Percentiles rank a stretch among this genome's conserved stretches.
Evolutionary conservation across 1,284 basidiomycete genomes (phyloP).

Genomic region (Boletus calvinii): DNA sequence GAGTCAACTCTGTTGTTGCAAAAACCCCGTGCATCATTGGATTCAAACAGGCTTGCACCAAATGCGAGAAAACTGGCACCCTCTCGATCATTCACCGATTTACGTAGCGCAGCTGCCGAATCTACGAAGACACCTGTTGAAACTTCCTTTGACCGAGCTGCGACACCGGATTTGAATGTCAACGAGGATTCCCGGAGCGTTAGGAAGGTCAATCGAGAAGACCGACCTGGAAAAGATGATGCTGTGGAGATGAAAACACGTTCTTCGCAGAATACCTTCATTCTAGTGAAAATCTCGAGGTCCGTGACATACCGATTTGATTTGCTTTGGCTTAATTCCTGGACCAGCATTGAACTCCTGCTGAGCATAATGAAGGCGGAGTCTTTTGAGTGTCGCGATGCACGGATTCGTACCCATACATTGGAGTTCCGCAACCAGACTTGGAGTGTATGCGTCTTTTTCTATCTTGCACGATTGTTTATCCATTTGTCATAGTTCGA

Average conservation of each 20-base stretch:
- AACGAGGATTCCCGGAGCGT: constrained; percentile 27
- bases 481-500: constrained; percentile 54
- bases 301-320: constrained; percentile 37
- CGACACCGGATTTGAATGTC: constrained; percentile 21
- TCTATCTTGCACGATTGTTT: constrained; percentile 3
- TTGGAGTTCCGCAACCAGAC: constrained; percentile 87
- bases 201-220: constrained; percentile 22
- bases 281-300: constrained; percentile 78
- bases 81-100: constrained; percentile 71
- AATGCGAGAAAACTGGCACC: constrained; percentile 51
- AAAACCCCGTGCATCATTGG: constrained; percentile 32
- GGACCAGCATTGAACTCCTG: constrained; percentile 58
- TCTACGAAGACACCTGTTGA: constrained; percentile 28
- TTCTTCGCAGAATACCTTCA: constrained; percentile 80
- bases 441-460: constrained; percentile 63
- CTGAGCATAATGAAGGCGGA: constrained; percentile 70
- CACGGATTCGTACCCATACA: constrained; percentile 68
- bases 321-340: constrained; percentile 16
- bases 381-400: constrained; percentile 72
- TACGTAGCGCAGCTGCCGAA: constrained; percentile 49
- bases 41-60: constrained; percentile 29
- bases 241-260: constrained; percentile 77
- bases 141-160: constrained; percentile 17
- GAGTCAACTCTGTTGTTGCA: constrained; percentile 44
- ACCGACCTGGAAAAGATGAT: constrained; percentile 42